Evolutionary conservation across 768 basidiomycete species (phyloP).

Genomic region (Leccinellum luteum): DNA sequence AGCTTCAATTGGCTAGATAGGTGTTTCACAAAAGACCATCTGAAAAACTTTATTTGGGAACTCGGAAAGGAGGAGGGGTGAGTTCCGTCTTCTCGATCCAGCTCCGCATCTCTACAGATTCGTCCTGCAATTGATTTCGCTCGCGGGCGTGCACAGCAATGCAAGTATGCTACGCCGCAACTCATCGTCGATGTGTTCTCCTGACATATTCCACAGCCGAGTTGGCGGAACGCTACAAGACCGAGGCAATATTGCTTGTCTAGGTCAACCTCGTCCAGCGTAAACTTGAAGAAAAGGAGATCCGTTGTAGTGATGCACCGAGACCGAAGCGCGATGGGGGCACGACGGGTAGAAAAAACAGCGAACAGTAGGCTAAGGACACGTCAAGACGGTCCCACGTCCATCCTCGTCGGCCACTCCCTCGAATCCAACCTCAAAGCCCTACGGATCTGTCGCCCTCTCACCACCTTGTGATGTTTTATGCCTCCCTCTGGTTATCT

Average conservation of each 20-base stretch:
- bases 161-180: conserved; percentile 59
- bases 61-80: conserved; percentile 87
- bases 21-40: conserved; percentile 70
- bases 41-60: conserved; percentile 89
- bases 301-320: conserved; percentile 86
- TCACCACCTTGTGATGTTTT: no score
- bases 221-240: conserved; percentile 74
- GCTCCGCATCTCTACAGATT: conserved; percentile 47
- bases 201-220: conserved; percentile 49
- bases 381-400: no score
- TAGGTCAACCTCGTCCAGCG: conserved; percentile 87
- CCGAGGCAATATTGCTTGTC: conserved; percentile 90
- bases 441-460: conserved; percentile 80
- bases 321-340: no score
- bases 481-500: no score
- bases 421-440: conserved; percentile 92
- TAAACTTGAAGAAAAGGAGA: conserved; percentile 85
- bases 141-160: conserved; percentile 86
- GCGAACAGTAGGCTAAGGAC: no score
- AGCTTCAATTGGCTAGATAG: conserved; percentile 89
- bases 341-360: no score
- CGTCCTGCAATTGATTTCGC: conserved; percentile 83
- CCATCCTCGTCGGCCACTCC: conserved; percentile 91
- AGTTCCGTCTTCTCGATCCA: conserved; percentile 11
- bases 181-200: background rate